Evolutionary conservation across 1,139 yeast species (phyloP), one percentile per base, ranked within the genome.

Genomic region (Taphrina confusa): DNA sequence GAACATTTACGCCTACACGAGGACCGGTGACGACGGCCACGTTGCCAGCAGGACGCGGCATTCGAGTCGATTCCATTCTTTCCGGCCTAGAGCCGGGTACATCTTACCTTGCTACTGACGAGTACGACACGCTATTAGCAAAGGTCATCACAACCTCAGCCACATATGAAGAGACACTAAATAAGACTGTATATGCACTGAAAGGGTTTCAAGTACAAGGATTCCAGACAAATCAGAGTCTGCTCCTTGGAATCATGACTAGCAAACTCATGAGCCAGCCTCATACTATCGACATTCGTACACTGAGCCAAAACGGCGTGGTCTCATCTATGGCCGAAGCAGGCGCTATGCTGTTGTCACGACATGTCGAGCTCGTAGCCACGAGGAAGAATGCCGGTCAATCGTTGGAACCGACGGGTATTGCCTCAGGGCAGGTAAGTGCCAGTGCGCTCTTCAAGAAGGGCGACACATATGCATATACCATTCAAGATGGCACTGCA

Each of bases 21-120:
- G 99, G 99, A 72, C 89, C 91, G 75, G 86, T 92, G 68, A 98
- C 92, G 75, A 98, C 92, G 51, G 92, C 92, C 78, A 82, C 97
- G 74, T 89, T 97, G 42, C 89, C 98, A 34, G 98, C 98, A 77
- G 99, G 99, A 79, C 92, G 94, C 71, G 99, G 99, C 73, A 96
- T 92, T 57, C 85, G 99, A 76, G 80, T 92, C 68, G 99, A 92
- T 73, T 98, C 98, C 78, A 92, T 92, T 73, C 80, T 87, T 80
- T 97, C 97, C 31, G 88, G 96, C 36, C 97, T 97, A 45, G 98
- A 97, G 76, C 92, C 91, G 72, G 97, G 97, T 6, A 92, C 89
- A 75, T 95, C 96, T 12, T 88, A 97, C 33, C 84, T 92, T 67
- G 92, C 94, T 66, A 86, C 96, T 36, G 98, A 98, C 55, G 96